Base-by-base conservation (phyloP, 805 yeast species). In the Hanseniaspora lachancei region DNA sequence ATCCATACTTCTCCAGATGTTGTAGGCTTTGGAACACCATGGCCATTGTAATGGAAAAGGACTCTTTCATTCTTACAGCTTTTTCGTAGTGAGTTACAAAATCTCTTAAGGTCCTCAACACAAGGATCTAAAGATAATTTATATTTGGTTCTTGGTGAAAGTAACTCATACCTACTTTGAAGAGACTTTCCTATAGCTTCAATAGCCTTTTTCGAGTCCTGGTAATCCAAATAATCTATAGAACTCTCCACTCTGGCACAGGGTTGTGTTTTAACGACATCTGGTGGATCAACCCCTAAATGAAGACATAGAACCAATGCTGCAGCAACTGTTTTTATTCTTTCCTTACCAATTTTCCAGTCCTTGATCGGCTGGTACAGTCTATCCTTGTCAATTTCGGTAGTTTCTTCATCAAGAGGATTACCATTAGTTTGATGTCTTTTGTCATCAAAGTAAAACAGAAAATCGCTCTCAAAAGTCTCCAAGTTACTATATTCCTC, bases 1-100 rank as follows among this genome's bases (percentile, higher is more conserved):
- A 93, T 97, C 98, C 98, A 93, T 29, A 93, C 87, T 65, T 93
- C 98, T 24, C 98, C 98, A 47, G 89, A 80, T 38, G 88, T 81
- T 0, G 98, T 93, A 0, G 98, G 97, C 63, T 88, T 88, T 0
- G 98, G 98, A 1, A 93, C 98, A 24, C 98, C 98, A 66, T 93
- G 98, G 7, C 98, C 98, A 63, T 93, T 93, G 67, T 93, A 93
- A 67, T 93, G 97, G 67, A 93, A 91, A 54, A 93, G 68, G 10
- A 91, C 85, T 58, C 98, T 75, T 66, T 91, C 97, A 59, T 91
- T 97, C 64, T 89, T 87, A 2, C 97, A 95, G 57, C 85, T 84
- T 56, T 97, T 76, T 61, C 98, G 74, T 58, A 93, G 71, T 0
- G 95, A 85, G 61, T 87, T 84, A 67, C 97, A 89, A 62, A 89